A percentile compares a stretch with the other conserved stretches of the same genome.
These are phyloP conservation scores for Exophiala viscosa DNA, from an alignment of 2,329 filamentous ascomycete species.

Conservation along the genomic window DNA sequence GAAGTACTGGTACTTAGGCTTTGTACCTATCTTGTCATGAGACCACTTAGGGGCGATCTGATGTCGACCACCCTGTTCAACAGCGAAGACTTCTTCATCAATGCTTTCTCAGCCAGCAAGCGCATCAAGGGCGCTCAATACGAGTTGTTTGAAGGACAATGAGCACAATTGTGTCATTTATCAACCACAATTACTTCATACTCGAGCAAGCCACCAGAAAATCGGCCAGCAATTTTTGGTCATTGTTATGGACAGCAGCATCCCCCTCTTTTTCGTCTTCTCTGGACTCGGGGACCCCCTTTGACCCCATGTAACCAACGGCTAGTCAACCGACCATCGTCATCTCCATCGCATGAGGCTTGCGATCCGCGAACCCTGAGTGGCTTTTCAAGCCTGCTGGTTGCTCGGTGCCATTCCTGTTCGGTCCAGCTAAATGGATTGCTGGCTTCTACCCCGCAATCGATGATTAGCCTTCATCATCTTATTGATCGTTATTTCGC, in stretches of 20 bases:
- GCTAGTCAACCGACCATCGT: background rate
- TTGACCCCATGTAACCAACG: background rate
- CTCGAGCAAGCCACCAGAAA: background rate
- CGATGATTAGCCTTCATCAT: background rate
- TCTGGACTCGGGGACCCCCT: background rate
- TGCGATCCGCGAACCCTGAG: too few species aligned
- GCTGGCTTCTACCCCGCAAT: constrained; percentile 14
- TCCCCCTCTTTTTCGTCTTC: background rate
- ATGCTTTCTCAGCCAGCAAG: too few species aligned
- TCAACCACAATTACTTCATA: background rate
- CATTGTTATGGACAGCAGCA: background rate
- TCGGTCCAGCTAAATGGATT: background rate
- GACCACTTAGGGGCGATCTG: background rate
- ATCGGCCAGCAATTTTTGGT: background rate
- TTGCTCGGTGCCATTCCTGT: too few species aligned
- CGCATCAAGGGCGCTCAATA: background rate
- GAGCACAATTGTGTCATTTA: background rate
- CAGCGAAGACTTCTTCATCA: too few species aligned
- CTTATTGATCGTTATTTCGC: constrained; percentile 1
- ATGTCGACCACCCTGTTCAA: too few species aligned
- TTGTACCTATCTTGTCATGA: background rate
- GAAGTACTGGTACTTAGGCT: background rate
- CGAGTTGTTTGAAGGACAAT: background rate
- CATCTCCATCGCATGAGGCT: background rate
- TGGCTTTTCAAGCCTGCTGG: too few species aligned